Conservation (phyloP, 345 rosid species). For the Rhizophora mangle region DNA sequence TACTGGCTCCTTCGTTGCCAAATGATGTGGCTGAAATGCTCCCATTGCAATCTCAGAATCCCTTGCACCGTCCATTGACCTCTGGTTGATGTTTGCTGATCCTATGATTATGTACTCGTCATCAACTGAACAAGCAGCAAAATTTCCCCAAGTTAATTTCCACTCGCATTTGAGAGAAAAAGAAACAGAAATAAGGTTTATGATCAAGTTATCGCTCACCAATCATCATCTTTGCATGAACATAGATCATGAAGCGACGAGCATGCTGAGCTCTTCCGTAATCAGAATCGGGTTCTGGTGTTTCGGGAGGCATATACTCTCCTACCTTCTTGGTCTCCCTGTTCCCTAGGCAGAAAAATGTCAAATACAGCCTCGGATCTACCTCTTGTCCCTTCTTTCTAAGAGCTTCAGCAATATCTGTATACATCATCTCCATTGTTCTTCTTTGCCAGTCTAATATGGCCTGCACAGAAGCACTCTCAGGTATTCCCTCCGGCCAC, state of each 20-base stretch:
- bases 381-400: constrained; percentile 30
- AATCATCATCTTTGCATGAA: constrained; percentile 88
- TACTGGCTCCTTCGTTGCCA: constrained; percentile 30
- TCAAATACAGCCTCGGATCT: constrained; percentile 61
- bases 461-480: constrained; percentile 62
- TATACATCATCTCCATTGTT: constrained; percentile 90
- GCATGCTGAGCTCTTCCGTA: constrained; percentile 65
- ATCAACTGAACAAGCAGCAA: constrained; percentile 47
- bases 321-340: constrained; percentile 38
- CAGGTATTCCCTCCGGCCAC: constrained; percentile 89
- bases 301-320: constrained; percentile 44
- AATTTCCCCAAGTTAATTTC: not conserved
- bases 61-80: constrained; percentile 85
- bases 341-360: constrained; percentile 79
- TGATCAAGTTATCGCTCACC: constrained; percentile 30
- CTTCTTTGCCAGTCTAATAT: constrained; percentile 88
- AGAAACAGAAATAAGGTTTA: not conserved
- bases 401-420: constrained; percentile 51
- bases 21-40: constrained; percentile 66
- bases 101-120: constrained; percentile 89
- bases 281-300: constrained; percentile 49
- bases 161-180: no score
- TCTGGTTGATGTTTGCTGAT: constrained; percentile 88
- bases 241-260: constrained; percentile 84
- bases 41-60: constrained; percentile 92